phyloP scores from a whole-genome alignment of 1,139 yeast genomes.

The Diutina ranongensis region DNA sequence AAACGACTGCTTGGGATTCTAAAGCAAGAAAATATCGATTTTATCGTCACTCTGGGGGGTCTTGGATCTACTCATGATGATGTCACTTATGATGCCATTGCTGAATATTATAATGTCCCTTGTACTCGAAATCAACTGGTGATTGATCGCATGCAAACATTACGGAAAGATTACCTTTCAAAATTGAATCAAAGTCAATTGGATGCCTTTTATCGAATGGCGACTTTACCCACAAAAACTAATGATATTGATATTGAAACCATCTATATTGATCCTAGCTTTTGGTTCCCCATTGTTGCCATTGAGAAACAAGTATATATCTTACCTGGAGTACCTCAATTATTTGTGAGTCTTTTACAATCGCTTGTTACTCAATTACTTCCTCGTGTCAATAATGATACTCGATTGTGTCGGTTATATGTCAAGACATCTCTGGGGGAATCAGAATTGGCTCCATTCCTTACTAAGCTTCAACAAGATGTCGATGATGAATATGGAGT shows the following conservation, averaged over 20 bases:
- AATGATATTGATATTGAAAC: constrained; percentile 28
- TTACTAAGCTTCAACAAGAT: constrained; percentile 39
- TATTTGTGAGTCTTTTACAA: constrained; percentile 43
- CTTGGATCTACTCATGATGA: constrained; percentile 91
- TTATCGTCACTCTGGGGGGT: constrained; percentile 72
- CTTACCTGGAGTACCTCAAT: constrained; percentile 73
- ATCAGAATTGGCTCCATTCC: constrained; percentile 55
- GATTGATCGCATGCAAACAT: constrained; percentile 43
- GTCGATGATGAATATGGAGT: constrained; percentile 25
- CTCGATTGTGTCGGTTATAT: constrained; percentile 33
- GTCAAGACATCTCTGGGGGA: constrained; percentile 55
- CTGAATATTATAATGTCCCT: constrained; percentile 46
- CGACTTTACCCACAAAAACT: constrained; percentile 48
- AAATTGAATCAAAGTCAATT: constrained; percentile 33
- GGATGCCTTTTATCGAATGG: constrained; percentile 65
- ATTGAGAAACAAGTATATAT: constrained; percentile 52
- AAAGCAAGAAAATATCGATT: constrained; percentile 40
- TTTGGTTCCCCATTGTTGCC: constrained; percentile 80
- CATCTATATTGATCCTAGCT: constrained; percentile 39
- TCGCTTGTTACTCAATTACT: constrained; percentile 18
- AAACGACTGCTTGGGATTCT: constrained; percentile 38
- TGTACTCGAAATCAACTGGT: constrained; percentile 45
- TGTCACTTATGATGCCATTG: constrained; percentile 64
- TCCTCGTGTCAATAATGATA: constrained; percentile 15
- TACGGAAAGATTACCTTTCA: constrained; percentile 31